Evolutionary conservation across 164 flowering plant species (phyloP), one percentile per base, ranked within the genome.

Genomic region (Vitis rupestris): DNA sequence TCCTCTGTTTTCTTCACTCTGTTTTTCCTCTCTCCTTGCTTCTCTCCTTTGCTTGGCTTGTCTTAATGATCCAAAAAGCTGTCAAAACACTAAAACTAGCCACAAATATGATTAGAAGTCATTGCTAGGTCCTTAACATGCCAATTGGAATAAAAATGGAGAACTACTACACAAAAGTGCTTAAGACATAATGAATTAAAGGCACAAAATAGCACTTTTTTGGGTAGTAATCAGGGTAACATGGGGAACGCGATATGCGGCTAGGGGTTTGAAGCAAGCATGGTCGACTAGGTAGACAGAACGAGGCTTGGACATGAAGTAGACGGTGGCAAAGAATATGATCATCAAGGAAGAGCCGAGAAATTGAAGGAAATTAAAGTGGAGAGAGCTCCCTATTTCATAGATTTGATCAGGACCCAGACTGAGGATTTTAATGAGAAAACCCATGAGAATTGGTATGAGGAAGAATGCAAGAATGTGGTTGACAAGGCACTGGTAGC

Each of bases 401-500:
- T 15, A 15, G 27, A 64, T 31, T 31, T 31, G 44, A 31, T 31
- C 44, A 31, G 44, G 44, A 31, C 44, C 44, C 4, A 31, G 44
- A 31, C 0, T 0, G 6, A 31, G 44, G 66, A 50, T 48, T 53
- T 17, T 50, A 16, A 37, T 15, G 17, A 67, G 52, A 31, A 31
- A 23, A 65, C 10, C 50, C 3, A 56, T 23, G 9, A 67, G 31
- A 31, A 31, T 6, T 31, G 61, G 61, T 2, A 50, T 9, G 10
- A 82, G 68, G 44, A 72, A 48, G 31, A 84, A 77, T 75, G 68
- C 76, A 77, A 84, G 76, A 56, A 75, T 83, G 69, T 84, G 82
- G 17, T 85, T 75, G 58, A 85, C 76, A 48, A 85, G 79, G 67
- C 75, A 72, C 69, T 85, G 87, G 52, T 84, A 84, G 12, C 87